Base-by-base conservation (phyloP, 257 asterid species). In the Solanum phureja region DNA sequence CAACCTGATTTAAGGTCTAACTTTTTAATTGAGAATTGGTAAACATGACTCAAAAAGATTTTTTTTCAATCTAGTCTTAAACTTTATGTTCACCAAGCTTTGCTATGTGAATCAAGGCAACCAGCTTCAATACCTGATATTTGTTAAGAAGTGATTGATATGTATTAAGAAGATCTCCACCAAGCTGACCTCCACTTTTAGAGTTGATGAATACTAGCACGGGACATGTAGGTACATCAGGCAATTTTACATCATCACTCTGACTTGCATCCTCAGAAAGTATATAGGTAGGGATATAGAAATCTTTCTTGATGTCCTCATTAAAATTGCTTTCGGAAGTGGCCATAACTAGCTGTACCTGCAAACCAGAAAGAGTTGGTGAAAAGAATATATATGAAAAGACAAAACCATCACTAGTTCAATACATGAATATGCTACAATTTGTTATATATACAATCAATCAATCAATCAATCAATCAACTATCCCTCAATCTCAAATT, bases 161-260 rank as follows among this genome's bases (percentile, higher is more conserved):
- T 19, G 98, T 93, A 49, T 89, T 8, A 49, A 97, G 97, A 91
- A 97, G 98, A 87, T 94, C 94, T 52, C 97, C 98, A 75, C 99
- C 98, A 33, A 97, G 95, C 91, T 97, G 99, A 87, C 99, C 98
- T 75, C 98, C 98, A 91, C 99, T 97, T 91, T 64, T 94, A 40
- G 99, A 94, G 91, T 97, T 97, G 92, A 97, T 93, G 89, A 97
- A 97, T 44, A 97, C 98, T 69, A 97, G 88, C 89, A 95, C 98
- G 4, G 98, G 99, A 89, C 95, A 95, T 58, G 91, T 92, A 7
- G 98, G 97, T 60, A 85, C 87, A 87, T 79, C 83, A 75, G 85
- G 79, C 64, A 46, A 35, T 71, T 11, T 27, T 40, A 71, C 23
- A 19, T 79, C 75, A 62, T 93, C 89, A 27, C 89, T 85, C 85